A percentile compares a stretch with the other conserved stretches of the same genome.
Conservation (phyloP, 306 rosid genomes). For the Trifolium subterraneum region DNA sequence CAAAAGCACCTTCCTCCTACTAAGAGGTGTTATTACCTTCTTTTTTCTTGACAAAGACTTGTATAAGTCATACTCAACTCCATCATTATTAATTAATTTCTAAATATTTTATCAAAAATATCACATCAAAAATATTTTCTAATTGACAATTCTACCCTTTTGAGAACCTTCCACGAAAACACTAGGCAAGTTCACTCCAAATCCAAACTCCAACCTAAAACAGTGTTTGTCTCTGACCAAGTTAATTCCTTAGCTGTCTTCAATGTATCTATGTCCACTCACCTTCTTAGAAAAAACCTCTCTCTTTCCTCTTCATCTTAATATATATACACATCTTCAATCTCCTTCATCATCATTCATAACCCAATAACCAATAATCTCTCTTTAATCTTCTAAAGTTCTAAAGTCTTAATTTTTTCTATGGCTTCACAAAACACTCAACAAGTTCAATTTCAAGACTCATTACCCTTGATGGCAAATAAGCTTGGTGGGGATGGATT, state of each 20-base stretch:
- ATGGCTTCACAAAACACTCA: slow-evolving; percentile 60
- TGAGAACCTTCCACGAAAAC: slow-evolving; percentile 50
- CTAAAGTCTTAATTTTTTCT: neutral
- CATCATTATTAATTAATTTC: too few relatives aligned
- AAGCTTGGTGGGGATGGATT: slow-evolving; percentile 86
- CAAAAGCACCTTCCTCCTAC: too few relatives aligned
- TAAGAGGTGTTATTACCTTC: too few relatives aligned
- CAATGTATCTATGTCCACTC: slow-evolving; percentile 51
- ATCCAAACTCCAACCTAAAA: slow-evolving; percentile 4
- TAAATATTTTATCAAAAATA: too few relatives aligned
- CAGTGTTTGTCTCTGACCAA: slow-evolving; percentile 28
- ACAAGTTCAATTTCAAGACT: slow-evolving; percentile 64
- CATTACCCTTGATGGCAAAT: slow-evolving; percentile 72
- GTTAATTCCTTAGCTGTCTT: slow-evolving; percentile 60
- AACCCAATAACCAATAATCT: neutral
- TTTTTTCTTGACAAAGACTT: too few relatives aligned
- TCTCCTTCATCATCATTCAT: slow-evolving; percentile 6
- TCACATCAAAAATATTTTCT: neutral
- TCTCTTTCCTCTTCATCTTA: slow-evolving; percentile 5
- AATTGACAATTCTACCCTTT: slow-evolving; percentile 44
- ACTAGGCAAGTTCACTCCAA: slow-evolving; percentile 24
- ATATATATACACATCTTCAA: slow-evolving; percentile 28
- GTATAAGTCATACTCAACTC: too few relatives aligned
- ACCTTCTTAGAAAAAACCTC: slow-evolving; percentile 66
- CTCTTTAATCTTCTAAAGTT: neutral